Evolutionary conservation across 225 moss, liverwort and hornwort genomes (phyloP).

Genomic region (Pseudoscleropodium purum): DNA sequence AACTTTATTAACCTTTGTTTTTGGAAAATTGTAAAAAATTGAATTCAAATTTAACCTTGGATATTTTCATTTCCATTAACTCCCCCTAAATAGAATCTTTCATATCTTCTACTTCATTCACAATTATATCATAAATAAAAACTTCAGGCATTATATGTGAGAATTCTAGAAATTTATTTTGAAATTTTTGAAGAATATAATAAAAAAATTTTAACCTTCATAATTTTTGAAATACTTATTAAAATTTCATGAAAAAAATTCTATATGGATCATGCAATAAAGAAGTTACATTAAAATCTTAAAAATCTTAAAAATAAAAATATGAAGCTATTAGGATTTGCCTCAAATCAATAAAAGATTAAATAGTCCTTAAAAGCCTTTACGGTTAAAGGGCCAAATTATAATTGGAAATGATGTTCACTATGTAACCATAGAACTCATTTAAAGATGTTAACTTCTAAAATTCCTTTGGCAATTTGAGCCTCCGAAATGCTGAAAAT

Average conservation of each 20-base stretch:
- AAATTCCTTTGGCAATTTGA: background rate
- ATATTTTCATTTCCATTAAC: background rate
- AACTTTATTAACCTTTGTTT: background rate
- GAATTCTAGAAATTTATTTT: background rate
- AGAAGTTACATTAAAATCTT: background rate
- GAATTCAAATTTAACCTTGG: background rate
- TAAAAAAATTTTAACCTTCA: too few relatives aligned
- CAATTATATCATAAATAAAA: background rate
- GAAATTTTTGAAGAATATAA: rapidly evolving
- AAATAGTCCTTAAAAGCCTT: too few relatives aligned
- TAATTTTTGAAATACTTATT: background rate
- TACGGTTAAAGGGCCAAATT: background rate
- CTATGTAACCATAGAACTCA: rapidly evolving
- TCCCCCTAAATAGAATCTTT: rapidly evolving
- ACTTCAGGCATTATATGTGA: background rate
- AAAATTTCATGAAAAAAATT: too few relatives aligned
- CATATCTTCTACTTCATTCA: background rate
- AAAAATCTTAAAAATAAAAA: background rate
- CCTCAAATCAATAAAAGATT: background rate
- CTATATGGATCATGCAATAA: too few relatives aligned
- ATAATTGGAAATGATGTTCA: background rate
- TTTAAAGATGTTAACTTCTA: background rate
- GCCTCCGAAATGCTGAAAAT: rapidly evolving
- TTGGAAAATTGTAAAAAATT: background rate
- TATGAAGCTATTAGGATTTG: background rate